phyloP scores from a whole-genome alignment of 2,329 filamentous ascomycete species.

The Aspergillus alliaceus region DNA sequence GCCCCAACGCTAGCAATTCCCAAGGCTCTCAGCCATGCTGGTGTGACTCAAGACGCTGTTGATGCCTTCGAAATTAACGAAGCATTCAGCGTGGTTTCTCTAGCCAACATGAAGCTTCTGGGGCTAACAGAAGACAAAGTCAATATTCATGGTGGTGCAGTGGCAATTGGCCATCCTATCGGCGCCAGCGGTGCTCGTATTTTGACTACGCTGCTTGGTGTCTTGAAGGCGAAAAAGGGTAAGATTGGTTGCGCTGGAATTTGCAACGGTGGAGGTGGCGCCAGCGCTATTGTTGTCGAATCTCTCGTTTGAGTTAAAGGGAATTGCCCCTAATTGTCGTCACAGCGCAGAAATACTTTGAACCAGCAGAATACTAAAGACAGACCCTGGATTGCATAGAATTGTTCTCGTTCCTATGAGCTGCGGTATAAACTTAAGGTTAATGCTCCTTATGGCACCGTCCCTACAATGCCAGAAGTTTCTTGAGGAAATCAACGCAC shows the following conservation, averaged over 20 bases:
- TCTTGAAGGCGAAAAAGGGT: constrained; percentile 84
- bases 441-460: background rate
- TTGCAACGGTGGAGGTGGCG: constrained; percentile 96
- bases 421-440: background rate
- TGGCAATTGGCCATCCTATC: constrained; percentile 92
- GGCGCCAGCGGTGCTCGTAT: constrained; percentile 94
- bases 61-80: constrained; percentile 99
- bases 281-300: constrained; percentile 91
- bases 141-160: constrained; percentile 91
- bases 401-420: background rate
- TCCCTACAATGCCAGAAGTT: no score
- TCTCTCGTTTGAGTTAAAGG: constrained; percentile 36
- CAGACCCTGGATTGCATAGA: background rate
- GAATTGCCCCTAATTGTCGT: background rate
- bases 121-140: constrained; percentile 78
- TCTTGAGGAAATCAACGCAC: no score
- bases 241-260: constrained; percentile 95
- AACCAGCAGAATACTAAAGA: background rate
- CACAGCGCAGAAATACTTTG: background rate
- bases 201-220: constrained; percentile 82
- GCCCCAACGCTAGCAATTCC: constrained; percentile 91
- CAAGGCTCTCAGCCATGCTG: constrained; percentile 95
- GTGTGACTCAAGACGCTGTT: constrained; percentile 71
- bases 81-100: constrained; percentile 93
- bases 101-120: constrained; percentile 94